phyloP scores from a whole-genome alignment of 192 early-diverging fungal species.

The Coemansia sp. region DNA sequence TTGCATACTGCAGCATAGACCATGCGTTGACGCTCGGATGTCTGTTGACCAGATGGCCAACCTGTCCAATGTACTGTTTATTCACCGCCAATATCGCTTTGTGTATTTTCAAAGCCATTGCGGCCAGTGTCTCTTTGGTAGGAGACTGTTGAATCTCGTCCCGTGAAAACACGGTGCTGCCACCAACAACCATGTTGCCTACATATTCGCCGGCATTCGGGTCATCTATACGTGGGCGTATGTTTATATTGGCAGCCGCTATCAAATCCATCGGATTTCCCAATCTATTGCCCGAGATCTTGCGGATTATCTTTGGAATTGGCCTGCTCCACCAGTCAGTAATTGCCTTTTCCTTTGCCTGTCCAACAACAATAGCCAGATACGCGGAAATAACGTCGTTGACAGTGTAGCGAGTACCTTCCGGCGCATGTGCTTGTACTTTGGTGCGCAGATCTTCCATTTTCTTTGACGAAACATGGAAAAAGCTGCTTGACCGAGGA shows the following conservation, averaged over 20 bases:
- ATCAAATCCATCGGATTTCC: neutral
- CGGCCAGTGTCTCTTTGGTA: neutral
- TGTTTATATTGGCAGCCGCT: neutral
- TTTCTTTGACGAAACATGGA: constrained; percentile 9
- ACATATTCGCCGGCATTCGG: neutral
- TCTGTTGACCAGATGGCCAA: neutral
- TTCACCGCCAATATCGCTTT: neutral
- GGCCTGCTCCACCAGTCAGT: neutral
- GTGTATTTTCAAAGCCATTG: neutral
- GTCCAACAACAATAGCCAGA: neutral
- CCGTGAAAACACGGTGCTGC: neutral
- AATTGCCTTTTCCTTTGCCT: neutral
- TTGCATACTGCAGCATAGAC: neutral
- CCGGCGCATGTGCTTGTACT: neutral
- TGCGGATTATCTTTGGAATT: neutral
- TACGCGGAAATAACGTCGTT: neutral
- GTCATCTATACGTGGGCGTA: neutral
- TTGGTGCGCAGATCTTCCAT: constrained; percentile 3
- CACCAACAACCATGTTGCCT: neutral
- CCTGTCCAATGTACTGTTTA: neutral
- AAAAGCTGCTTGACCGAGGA: neutral
- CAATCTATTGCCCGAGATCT: neutral
- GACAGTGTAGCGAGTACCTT: neutral
- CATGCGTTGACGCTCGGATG: neutral
- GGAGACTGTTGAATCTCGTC: neutral